Conservation (phyloP, 2,329 filamentous ascomycete species). For the Pseudonectria foliicola region DNA sequence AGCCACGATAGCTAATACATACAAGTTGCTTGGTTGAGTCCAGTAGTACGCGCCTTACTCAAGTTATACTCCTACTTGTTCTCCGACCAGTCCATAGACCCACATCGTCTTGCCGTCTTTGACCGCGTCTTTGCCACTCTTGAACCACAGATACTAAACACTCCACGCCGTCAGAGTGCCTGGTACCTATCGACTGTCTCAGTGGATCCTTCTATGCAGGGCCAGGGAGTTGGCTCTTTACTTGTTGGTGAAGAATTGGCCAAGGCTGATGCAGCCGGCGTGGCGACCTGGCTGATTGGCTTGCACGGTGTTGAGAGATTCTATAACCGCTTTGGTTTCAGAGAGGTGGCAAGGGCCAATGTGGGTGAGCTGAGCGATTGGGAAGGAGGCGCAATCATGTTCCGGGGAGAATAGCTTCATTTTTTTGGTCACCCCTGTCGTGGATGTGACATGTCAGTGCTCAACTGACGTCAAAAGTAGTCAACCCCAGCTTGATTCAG, state of each 20-base stretch:
- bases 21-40: slow-evolving; percentile 25
- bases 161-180: slow-evolving; percentile 22
- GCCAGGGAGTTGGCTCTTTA: slow-evolving; percentile 24
- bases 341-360: slow-evolving; percentile 28
- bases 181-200: slow-evolving; percentile 30
- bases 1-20: slow-evolving; percentile 1
- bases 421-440: too few species aligned
- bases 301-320: slow-evolving; percentile 24
- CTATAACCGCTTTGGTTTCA: slow-evolving; percentile 28
- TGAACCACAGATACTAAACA: slow-evolving; percentile 19
- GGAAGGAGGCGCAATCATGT: slow-evolving; percentile 32
- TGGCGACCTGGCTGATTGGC: slow-evolving; percentile 27
- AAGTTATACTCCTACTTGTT: slow-evolving; percentile 19
- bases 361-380: slow-evolving; percentile 28
- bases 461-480: too few species aligned
- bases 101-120: slow-evolving; percentile 15
- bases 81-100: slow-evolving; percentile 17
- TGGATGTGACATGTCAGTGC: too few species aligned
- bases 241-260: slow-evolving; percentile 25
- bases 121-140: slow-evolving; percentile 19
- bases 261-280: slow-evolving; percentile 21
- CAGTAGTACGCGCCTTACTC: slow-evolving; percentile 18
- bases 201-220: slow-evolving; percentile 25
- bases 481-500: too few species aligned
- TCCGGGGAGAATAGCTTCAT: slow-evolving; percentile 24